phyloP scores from a whole-genome alignment of 129 eudicot genomes.

The Deinandra increscens region DNA sequence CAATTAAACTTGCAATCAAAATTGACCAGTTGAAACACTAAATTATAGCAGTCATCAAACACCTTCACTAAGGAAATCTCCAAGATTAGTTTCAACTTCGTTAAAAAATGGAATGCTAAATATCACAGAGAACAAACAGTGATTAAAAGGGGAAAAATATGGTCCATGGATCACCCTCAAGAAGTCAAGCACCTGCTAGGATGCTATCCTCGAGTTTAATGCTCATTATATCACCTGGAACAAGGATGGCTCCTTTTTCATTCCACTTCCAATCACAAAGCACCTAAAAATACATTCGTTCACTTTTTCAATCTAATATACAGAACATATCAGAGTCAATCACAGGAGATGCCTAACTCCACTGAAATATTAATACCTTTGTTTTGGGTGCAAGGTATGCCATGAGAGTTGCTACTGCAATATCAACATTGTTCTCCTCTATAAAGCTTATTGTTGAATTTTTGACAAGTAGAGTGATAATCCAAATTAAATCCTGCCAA shows the following conservation, averaged over 20 bases:
- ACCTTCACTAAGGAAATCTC: no score
- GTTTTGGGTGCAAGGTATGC: slow-evolving; percentile 84
- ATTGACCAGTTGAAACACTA: no score
- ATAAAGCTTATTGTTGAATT: slow-evolving; percentile 87
- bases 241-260: slow-evolving; percentile 71
- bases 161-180: slow-evolving; percentile 85
- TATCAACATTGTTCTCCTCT: slow-evolving; percentile 92
- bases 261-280: slow-evolving; percentile 66
- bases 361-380: slow-evolving; percentile 43
- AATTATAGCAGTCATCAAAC: no score
- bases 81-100: no score
- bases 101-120: no score
- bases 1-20: no score
- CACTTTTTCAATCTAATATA: slow-evolving; percentile 4
- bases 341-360: slow-evolving; percentile 11
- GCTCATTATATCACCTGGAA: no score
- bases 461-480: slow-evolving; percentile 63
- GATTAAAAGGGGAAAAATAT: slow-evolving; percentile 28
- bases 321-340: background rate
- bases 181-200: slow-evolving; percentile 85
- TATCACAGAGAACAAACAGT: no score
- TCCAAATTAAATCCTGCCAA: slow-evolving; percentile 91
- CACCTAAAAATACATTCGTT: slow-evolving; percentile 23
- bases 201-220: slow-evolving; percentile 66
- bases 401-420: slow-evolving; percentile 93